These are phyloP conservation scores for Aureobasidium leucospermi DNA, from an alignment of 2,329 filamentous ascomycete species.

Conservation along the genomic window DNA sequence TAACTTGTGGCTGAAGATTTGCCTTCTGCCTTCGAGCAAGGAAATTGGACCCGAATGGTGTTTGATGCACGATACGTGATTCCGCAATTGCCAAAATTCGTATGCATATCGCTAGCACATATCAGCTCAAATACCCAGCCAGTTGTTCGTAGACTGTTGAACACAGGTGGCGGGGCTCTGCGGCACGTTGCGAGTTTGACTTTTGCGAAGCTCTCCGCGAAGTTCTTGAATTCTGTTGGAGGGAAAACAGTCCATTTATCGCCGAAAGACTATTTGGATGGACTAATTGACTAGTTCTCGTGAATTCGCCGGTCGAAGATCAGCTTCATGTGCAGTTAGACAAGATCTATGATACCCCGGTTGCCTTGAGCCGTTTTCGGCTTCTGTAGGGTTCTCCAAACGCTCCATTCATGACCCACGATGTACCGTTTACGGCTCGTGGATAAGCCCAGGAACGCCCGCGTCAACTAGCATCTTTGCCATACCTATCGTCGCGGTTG, in stretches of 20 bases:
- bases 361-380: slow-evolving; percentile 7
- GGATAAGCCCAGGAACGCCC: slow-evolving; percentile 5
- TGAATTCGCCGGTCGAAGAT: not conserved
- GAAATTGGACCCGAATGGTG: not conserved
- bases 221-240: not conserved
- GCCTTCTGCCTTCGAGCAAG: not conserved
- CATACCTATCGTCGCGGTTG: not conserved
- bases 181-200: not conserved
- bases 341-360: not conserved
- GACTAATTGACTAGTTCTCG: not conserved
- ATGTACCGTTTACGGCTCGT: not conserved
- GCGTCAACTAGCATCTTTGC: not conserved
- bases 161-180: not conserved
- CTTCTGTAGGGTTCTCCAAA: not conserved
- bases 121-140: not conserved
- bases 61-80: not conserved
- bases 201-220: slow-evolving; percentile 1
- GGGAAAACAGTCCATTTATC: not conserved
- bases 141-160: not conserved
- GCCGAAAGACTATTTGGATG: not conserved
- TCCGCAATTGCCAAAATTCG: not conserved
- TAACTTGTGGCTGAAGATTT: not conserved
- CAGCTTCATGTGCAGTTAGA: not conserved
- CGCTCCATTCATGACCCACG: not conserved
- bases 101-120: slow-evolving; percentile 1